A percentile compares a stretch with the other conserved stretches of the same genome.
phyloP scores from a whole-genome alignment of 495 filamentous ascomycete species.

The Trichoderma orchidacearum region DNA sequence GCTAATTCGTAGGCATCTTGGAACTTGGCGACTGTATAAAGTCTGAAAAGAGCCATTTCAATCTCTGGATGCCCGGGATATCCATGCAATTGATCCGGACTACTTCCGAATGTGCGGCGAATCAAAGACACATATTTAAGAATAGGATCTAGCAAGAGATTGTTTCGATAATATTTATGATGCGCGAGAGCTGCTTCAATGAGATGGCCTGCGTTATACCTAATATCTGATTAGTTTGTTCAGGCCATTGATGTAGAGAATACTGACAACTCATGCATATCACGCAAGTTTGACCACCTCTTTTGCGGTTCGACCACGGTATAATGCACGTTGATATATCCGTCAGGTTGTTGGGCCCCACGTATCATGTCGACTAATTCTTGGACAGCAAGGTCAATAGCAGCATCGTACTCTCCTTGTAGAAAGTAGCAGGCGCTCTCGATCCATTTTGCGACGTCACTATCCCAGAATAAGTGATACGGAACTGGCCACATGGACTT shows the following conservation, averaged over 20 bases:
- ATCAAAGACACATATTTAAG: background rate
- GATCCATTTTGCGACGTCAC: constrained; percentile 47
- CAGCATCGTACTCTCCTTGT: constrained; percentile 20
- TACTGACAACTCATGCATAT: constrained; percentile 46
- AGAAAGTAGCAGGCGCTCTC: constrained; percentile 47
- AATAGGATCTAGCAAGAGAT: constrained; percentile 14
- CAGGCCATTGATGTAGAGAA: background rate
- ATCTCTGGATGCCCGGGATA: constrained; percentile 51
- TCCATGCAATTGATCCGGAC: constrained; percentile 34
- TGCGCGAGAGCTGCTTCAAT: constrained; percentile 47
- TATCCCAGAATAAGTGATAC: constrained; percentile 45
- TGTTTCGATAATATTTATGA: constrained; percentile 27
- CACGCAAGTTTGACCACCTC: constrained; percentile 42
- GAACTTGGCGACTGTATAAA: constrained; percentile 33
- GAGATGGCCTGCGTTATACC: constrained; percentile 46
- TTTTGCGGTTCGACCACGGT: constrained; percentile 37
- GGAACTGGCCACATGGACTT: constrained; percentile 36
- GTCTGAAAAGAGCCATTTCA: constrained; percentile 41
- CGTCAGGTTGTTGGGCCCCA: constrained; percentile 38
- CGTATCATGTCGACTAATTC: constrained; percentile 43
- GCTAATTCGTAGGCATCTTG: constrained; percentile 35
- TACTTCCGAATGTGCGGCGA: constrained; percentile 17
- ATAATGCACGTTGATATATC: constrained; percentile 47
- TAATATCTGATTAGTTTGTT: constrained; percentile 8
- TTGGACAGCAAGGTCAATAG: constrained; percentile 35